These are phyloP conservation scores for Ormosia emarginata DNA, from an alignment of 306 rosid genomes.

Conservation along the genomic window DNA sequence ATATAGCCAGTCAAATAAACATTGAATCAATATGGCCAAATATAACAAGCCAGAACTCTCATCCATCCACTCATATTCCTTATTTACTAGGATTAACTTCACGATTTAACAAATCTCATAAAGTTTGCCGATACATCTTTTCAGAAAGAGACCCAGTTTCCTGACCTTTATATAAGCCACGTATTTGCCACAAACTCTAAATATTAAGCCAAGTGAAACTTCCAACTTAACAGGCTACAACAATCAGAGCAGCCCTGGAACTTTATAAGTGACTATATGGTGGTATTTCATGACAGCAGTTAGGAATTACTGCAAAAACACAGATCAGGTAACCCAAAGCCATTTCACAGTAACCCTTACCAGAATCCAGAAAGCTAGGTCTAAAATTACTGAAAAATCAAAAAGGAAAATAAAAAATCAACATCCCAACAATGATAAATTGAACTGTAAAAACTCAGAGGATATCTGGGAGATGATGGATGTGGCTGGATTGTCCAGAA, in stretches of 20 bases:
- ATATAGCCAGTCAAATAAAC: not conserved
- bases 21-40: not conserved
- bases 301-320: not conserved
- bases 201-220: not conserved
- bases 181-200: not conserved
- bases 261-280: not conserved
- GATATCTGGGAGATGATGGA: not conserved
- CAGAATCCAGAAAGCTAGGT: not conserved
- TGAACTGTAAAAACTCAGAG: not conserved
- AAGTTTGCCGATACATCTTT: not conserved
- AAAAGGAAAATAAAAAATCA: not conserved
- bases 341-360: not conserved
- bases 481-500: not conserved
- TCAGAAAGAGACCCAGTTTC: not conserved
- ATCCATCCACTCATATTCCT: not conserved
- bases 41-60: not conserved
- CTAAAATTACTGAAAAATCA: not conserved
- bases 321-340: not conserved
- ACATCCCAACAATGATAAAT: not conserved
- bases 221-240: not conserved
- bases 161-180: not conserved
- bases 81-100: not conserved
- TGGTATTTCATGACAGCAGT: not conserved
- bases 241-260: not conserved
- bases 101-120: not conserved